These are phyloP conservation scores for Lolium perenne DNA, from an alignment of 176 grass and related monocot genomes.

Conservation along the genomic window DNA sequence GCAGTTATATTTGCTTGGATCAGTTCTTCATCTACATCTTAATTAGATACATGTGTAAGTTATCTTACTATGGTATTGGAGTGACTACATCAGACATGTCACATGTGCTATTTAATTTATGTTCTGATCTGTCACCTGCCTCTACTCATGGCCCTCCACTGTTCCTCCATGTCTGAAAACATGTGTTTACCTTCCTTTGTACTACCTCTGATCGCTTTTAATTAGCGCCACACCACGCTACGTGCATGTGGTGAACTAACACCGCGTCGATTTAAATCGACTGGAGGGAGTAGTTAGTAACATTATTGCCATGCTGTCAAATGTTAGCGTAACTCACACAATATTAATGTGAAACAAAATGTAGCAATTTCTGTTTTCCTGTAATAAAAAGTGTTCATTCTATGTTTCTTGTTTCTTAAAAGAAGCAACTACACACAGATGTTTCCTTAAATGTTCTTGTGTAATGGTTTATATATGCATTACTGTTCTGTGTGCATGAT, in stretches of 20 bases:
- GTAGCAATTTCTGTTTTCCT: not conserved
- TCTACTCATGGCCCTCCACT: conserved; percentile 11
- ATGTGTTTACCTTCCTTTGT: not conserved
- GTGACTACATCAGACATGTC: conserved; percentile 32
- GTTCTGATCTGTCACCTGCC: not conserved
- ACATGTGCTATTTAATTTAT: conserved; percentile 25
- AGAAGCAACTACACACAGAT: not conserved
- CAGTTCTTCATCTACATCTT: conserved; percentile 1
- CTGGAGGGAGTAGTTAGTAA: no score
- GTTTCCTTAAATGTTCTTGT: not conserved
- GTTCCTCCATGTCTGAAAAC: conserved; percentile 2
- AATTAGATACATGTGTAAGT: not conserved
- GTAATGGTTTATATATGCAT: conserved; percentile 12
- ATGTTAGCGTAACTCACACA: not conserved
- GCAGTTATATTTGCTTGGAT: not conserved
- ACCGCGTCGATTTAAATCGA: no score
- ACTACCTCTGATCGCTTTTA: no score
- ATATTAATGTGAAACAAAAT: not conserved
- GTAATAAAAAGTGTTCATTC: not conserved
- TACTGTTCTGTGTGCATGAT: not conserved
- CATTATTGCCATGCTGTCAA: no score
- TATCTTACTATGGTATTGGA: conserved; percentile 20
- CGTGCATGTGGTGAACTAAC: no score
- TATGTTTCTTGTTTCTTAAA: conserved; percentile 4
- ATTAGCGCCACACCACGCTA: no score